Percentiles rank a stretch among this genome's conserved stretches.
Evolutionary conservation across 2,329 filamentous ascomycete genomes (phyloP).

Genomic region (Colletotrichum sublineola): DNA sequence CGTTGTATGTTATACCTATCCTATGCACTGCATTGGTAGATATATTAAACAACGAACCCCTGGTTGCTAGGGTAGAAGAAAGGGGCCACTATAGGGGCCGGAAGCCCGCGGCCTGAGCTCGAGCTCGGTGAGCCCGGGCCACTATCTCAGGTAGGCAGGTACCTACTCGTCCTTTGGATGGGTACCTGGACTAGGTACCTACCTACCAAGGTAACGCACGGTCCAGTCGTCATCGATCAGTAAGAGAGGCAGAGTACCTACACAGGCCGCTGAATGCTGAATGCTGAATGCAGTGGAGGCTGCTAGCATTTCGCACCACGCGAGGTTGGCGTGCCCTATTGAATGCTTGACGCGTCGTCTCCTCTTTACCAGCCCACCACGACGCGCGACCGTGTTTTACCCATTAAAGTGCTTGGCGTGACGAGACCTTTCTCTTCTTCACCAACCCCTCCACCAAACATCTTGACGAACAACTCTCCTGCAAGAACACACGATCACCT

Average conservation of each 20-base stretch:
- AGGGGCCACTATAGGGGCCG: slow-evolving; percentile 33
- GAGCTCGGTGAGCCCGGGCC: slow-evolving; percentile 39
- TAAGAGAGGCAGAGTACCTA: neutral
- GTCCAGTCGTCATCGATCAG: slow-evolving; percentile 20
- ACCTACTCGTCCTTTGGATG: slow-evolving; percentile 1
- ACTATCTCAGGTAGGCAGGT: slow-evolving; percentile 17
- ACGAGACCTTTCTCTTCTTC: slow-evolving; percentile 40
- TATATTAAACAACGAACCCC: slow-evolving; percentile 20
- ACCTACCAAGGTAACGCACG: slow-evolving; percentile 11
- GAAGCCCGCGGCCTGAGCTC: slow-evolving; percentile 16
- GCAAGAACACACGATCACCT: slow-evolving; percentile 19
- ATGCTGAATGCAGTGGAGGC: neutral
- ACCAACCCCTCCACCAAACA: slow-evolving; percentile 31
- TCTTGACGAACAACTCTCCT: slow-evolving; percentile 10
- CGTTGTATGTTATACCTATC: neutral
- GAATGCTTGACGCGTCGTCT: slow-evolving; percentile 49
- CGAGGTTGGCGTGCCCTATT: slow-evolving; percentile 48
- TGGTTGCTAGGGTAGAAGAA: slow-evolving; percentile 23
- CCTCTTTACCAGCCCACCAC: slow-evolving; percentile 43
- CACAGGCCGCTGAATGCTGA: no score
- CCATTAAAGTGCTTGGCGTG: slow-evolving; percentile 51
- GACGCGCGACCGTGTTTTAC: slow-evolving; percentile 47
- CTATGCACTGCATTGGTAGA: neutral
- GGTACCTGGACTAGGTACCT: neutral
- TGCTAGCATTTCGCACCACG: slow-evolving; percentile 38